Base-by-base conservation (phyloP, 2,329 filamentous ascomycete species). In the Aureobasidium subglaciale region DNA sequence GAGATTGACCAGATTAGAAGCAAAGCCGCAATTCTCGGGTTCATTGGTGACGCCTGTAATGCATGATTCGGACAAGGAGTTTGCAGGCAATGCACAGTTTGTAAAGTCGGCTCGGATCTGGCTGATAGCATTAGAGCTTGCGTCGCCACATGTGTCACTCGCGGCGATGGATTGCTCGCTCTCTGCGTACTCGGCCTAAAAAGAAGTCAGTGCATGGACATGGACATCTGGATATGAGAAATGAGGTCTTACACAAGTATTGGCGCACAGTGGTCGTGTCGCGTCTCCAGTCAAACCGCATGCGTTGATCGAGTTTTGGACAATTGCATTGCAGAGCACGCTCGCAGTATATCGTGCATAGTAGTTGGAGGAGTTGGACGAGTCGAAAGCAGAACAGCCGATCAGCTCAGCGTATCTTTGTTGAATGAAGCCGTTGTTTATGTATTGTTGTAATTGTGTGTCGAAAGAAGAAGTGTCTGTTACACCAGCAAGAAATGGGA, bases 291-390 rank as follows among this genome's bases (percentile, higher is more conserved):
- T 80, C 42, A 95, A 74, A 18, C 74, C 72, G 72, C 93, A 99
- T 24, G 79, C 67, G 10, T 73, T 68, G 64, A 86, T 83, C 5
- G 93, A 97, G 67, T 90, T 91, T 71, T 99, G 93, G 49, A 99
- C 82, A 67, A 99, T 87, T 61, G 88, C 81, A 76, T 95, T 97
- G 79, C 93, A 99, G 61, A 99, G 80, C 60, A 95, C 86, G 59
- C 88, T 93, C 43, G 84, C 93, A 5, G 92, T 95, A 73, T 92
- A 99, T 64, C 93, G 86, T 46, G 93, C 92, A 72, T 99, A 99
- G 65, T 91, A 82, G 65, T 87, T 80, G 62, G 83, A 86, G 4
- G 90, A 86, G 68, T 95, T 88, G 56, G 82, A 83, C 56, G 91
- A 79, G 65, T 93, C 83, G 64, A 96, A 77, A 59, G 81, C 80